phyloP scores from a whole-genome alignment of 345 rosid species.

The Moricandia arvensis region DNA sequence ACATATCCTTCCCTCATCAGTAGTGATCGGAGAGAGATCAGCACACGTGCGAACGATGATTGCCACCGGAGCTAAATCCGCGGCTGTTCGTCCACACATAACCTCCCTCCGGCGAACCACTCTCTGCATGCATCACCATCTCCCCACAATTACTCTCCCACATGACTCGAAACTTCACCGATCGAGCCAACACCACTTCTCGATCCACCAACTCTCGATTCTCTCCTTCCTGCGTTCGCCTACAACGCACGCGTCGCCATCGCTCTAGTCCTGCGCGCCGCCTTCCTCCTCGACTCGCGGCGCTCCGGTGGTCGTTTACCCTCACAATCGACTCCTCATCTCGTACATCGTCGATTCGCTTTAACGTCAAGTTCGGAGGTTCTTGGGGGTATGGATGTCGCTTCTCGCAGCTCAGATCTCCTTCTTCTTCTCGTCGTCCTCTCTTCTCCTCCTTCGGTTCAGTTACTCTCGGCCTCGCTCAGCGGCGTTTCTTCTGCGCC shows the following conservation, averaged over 20 bases:
- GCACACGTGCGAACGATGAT: slow-evolving; percentile 65
- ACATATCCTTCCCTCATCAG: slow-evolving; percentile 33
- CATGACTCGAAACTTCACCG: slow-evolving; percentile 38
- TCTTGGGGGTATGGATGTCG: slow-evolving; percentile 87
- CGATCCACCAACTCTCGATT: slow-evolving; percentile 62
- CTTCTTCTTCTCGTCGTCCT: slow-evolving; percentile 83
- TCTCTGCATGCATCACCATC: slow-evolving; percentile 40
- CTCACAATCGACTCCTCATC: slow-evolving; percentile 86
- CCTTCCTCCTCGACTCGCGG: slow-evolving; percentile 97
- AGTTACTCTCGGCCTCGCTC: slow-evolving; percentile 50
- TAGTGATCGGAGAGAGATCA: slow-evolving; percentile 11
- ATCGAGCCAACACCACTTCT: slow-evolving; percentile 35
- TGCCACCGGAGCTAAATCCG: slow-evolving; percentile 90
- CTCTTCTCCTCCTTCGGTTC: slow-evolving; percentile 62
- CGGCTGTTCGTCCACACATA: slow-evolving; percentile 83
- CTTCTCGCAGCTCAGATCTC: slow-evolving; percentile 85
- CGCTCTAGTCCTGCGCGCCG: slow-evolving; percentile 80
- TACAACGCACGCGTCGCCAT: slow-evolving; percentile 76
- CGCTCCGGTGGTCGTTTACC: slow-evolving; percentile 66
- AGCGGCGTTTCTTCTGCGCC: slow-evolving; percentile 57
- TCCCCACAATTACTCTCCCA: slow-evolving; percentile 44
- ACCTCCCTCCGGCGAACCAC: slow-evolving; percentile 48
- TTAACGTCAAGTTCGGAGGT: slow-evolving; percentile 77
- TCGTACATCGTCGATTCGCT: slow-evolving; percentile 93
- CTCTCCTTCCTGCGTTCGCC: slow-evolving; percentile 73